phyloP scores from a whole-genome alignment of 2,329 filamentous ascomycete species.

The Cyphellophora attinorum region DNA sequence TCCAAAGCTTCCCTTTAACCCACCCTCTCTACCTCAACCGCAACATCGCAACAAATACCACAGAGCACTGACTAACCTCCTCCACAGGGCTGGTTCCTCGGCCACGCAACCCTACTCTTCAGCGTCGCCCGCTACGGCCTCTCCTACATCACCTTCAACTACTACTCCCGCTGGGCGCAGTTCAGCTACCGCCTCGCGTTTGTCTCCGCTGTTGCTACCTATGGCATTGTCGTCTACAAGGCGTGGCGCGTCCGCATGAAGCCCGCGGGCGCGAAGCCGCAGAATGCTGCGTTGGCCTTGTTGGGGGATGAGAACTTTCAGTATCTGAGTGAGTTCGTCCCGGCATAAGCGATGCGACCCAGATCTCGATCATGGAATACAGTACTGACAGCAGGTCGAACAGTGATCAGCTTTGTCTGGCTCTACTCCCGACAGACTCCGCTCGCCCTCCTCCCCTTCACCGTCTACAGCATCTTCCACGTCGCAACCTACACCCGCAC shows the following conservation, averaged over 20 bases:
- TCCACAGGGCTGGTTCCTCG: slow-evolving; percentile 43
- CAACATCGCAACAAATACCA: slow-evolving; percentile 8
- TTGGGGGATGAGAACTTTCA: slow-evolving; percentile 91
- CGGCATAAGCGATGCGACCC: too few species aligned
- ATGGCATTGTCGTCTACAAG: slow-evolving; percentile 98
- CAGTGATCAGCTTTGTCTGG: slow-evolving; percentile 92
- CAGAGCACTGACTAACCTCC: slow-evolving; percentile 77
- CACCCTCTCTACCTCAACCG: slow-evolving; percentile 7
- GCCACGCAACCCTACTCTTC: slow-evolving; percentile 78
- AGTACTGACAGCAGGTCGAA: neutral
- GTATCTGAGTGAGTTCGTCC: slow-evolving; percentile 80
- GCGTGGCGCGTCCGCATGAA: slow-evolving; percentile 78
- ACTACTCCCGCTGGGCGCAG: slow-evolving; percentile 63
- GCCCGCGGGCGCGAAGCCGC: slow-evolving; percentile 52
- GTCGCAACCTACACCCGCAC: slow-evolving; percentile 92
- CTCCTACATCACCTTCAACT: slow-evolving; percentile 85
- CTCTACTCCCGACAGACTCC: slow-evolving; percentile 83
- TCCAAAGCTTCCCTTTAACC: too few species aligned
- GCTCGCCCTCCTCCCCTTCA: slow-evolving; percentile 84
- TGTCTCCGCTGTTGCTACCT: slow-evolving; percentile 78
- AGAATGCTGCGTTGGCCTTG: slow-evolving; percentile 50
- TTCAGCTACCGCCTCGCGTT: slow-evolving; percentile 89
- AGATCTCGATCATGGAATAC: slow-evolving; percentile 6
- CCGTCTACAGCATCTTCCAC: slow-evolving; percentile 97
- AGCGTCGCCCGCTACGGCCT: slow-evolving; percentile 73